Evolutionary conservation across 225 moss, liverwort and hornwort species (phyloP).

Genomic region (Bryum argenteum): DNA sequence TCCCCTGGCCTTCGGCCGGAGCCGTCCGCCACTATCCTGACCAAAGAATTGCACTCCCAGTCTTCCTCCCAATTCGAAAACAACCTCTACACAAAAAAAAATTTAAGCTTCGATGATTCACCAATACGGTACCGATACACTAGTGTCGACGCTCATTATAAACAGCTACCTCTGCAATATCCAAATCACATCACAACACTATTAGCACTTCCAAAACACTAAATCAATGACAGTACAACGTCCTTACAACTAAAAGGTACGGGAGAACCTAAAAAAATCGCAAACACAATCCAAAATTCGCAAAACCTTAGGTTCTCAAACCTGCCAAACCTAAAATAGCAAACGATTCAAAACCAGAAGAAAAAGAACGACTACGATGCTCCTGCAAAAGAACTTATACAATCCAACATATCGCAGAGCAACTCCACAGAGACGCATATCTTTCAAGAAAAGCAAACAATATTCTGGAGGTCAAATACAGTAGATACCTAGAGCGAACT

Average conservation of each 20-base stretch:
- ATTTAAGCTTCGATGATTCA: conserved; percentile 14
- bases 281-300: not conserved
- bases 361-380: not conserved
- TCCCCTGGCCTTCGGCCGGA: not conserved
- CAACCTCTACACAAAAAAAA: not conserved
- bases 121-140: conserved; percentile 22
- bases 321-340: not conserved
- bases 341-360: not conserved
- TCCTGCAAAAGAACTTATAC: not conserved
- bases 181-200: conserved; percentile 7
- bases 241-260: conserved; percentile 1
- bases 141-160: conserved; percentile 43
- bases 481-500: no score
- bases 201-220: conserved; percentile 11
- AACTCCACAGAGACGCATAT: not conserved
- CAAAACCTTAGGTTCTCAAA: not conserved
- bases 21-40: conserved; percentile 34
- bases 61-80: conserved; percentile 8
- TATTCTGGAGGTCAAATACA: no score
- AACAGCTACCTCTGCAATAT: conserved; percentile 27
- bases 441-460: no score
- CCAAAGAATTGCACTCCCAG: not conserved
- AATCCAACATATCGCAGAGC: conserved; percentile 6
- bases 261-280: not conserved
- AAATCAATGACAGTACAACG: not conserved